Conservation (phyloP, 345 rosid genomes). For the Eucalyptus microcorys region DNA sequence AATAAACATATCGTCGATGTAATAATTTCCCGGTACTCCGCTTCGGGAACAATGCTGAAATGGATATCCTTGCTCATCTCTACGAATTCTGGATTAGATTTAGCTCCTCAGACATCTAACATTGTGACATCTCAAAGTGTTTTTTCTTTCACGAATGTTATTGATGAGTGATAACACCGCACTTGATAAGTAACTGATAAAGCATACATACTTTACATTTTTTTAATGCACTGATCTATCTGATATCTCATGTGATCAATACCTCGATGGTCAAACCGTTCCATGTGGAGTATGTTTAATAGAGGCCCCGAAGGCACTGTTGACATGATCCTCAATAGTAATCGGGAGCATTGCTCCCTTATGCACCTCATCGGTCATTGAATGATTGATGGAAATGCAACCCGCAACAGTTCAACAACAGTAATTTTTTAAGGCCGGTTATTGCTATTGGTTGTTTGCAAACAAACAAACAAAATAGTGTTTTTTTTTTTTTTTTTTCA, state of each 20-base stretch:
- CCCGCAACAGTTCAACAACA: neutral
- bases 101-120: neutral
- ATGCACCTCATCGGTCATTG: neutral
- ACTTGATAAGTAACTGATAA: neutral
- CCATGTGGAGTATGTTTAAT: neutral
- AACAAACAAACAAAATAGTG: too few relatives aligned
- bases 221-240: neutral
- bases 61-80: neutral
- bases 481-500: too few relatives aligned
- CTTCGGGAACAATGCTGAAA: neutral
- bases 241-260: too few relatives aligned
- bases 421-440: neutral
- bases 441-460: too few relatives aligned
- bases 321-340: neutral
- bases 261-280: neutral
- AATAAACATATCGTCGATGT: neutral
- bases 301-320: neutral
- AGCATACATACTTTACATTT: neutral
- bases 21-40: neutral
- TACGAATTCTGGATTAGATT: accelerated
- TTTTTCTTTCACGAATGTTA: neutral
- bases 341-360: neutral
- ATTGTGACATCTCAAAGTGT: neutral
- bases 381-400: neutral
- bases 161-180: neutral